A percentile compares a stretch with the other conserved stretches of the same genome.
Evolutionary conservation across 2,329 filamentous ascomycete species (phyloP).

Genomic region (Pseudopyricularia cyperi): DNA sequence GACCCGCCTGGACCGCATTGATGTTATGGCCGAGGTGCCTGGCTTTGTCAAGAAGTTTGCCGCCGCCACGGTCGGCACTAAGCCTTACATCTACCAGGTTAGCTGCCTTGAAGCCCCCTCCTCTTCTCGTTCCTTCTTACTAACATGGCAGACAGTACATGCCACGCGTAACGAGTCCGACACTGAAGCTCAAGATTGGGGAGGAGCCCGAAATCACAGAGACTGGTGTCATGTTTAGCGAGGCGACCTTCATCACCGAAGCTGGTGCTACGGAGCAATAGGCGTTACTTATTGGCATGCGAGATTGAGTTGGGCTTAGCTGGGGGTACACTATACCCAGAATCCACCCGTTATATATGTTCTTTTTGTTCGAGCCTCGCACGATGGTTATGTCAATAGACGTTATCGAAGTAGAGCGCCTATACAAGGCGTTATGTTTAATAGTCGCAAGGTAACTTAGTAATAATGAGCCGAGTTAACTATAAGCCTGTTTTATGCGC

Average conservation of each 20-base stretch:
- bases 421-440: background rate
- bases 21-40: slow-evolving; percentile 94
- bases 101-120: slow-evolving; percentile 11
- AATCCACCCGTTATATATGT: background rate
- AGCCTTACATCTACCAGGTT: slow-evolving; percentile 96
- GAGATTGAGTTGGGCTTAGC: background rate
- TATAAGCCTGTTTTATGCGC: too few species aligned
- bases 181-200: slow-evolving; percentile 73
- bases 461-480: too few species aligned
- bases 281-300: background rate
- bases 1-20: slow-evolving; percentile 64
- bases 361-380: background rate
- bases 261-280: slow-evolving; percentile 4
- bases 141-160: slow-evolving; percentile 43
- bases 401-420: background rate
- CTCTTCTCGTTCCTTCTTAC: background rate
- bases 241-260: slow-evolving; percentile 91
- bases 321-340: background rate
- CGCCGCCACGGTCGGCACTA: slow-evolving; percentile 75
- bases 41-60: slow-evolving; percentile 93
- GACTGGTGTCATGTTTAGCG: slow-evolving; percentile 66
- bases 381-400: background rate
- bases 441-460: too few species aligned
- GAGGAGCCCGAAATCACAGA: slow-evolving; percentile 64
- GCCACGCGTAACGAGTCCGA: slow-evolving; percentile 47